These are phyloP conservation scores for Prunella vulgaris DNA, from an alignment of 257 asterid genomes.

Conservation along the genomic window DNA sequence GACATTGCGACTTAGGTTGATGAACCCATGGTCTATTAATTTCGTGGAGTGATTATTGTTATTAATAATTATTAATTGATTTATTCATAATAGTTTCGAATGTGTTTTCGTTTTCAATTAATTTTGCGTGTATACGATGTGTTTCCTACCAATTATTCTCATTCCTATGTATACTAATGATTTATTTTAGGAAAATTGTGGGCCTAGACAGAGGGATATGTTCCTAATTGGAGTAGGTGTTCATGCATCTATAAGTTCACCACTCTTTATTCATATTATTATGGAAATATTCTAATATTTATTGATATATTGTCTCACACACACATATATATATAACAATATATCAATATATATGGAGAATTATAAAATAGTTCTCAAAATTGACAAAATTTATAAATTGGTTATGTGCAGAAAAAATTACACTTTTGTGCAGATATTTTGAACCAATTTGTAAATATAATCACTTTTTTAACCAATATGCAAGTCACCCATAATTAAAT, in stretches of 20 bases:
- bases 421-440: no score
- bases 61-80: conserved; percentile 16
- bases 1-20: conserved; percentile 15
- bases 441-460: no score
- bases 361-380: no score
- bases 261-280: background rate
- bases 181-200: conserved; percentile 12
- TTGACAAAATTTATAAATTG: no score
- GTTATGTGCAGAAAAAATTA: no score
- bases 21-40: conserved; percentile 34
- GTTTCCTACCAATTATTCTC: conserved; percentile 41
- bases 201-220: conserved; percentile 15
- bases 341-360: background rate
- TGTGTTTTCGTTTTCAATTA: conserved; percentile 12
- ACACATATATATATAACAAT: no score
- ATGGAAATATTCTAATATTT: background rate
- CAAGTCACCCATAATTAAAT: no score
- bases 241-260: conserved; percentile 11
- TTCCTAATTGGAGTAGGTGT: conserved; percentile 20
- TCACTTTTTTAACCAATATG: no score
- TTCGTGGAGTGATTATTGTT: conserved; percentile 30
- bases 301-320: background rate
- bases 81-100: background rate
- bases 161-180: conserved; percentile 23
- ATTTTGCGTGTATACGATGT: conserved; percentile 22